Conservation (phyloP, 352 stramenopile species). For the Phytophthora ohioensis region DNA sequence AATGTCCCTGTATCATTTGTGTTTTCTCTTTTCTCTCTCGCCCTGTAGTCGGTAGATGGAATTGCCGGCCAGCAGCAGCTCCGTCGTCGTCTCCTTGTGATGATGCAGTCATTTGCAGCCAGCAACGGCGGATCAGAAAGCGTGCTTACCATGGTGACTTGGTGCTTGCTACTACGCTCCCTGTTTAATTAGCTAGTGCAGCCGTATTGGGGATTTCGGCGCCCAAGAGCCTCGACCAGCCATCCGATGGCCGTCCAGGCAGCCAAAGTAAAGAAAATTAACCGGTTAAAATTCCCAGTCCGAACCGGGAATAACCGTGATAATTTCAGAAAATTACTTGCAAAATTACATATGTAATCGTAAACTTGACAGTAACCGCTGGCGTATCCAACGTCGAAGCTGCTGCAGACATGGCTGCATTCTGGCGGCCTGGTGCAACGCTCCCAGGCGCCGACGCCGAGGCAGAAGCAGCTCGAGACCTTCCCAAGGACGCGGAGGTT, state of each 20-base stretch:
- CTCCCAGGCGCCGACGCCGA: conserved; percentile 41
- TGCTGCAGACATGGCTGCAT: conserved; percentile 47
- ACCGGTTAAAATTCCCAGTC: conserved; percentile 31
- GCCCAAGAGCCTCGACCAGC: conserved; percentile 46
- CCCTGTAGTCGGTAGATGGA: not conserved
- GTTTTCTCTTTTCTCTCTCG: not conserved
- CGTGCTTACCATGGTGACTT: conserved; percentile 86
- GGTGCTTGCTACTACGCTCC: conserved; percentile 79
- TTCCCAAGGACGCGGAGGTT: conserved; percentile 44
- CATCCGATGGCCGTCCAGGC: conserved; percentile 46
- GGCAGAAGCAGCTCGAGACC: conserved; percentile 44
- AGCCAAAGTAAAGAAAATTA: conserved; percentile 2
- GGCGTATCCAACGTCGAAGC: conserved; percentile 1
- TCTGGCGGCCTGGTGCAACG: conserved; percentile 73
- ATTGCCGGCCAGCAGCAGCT: conserved; percentile 28
- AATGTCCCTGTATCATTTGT: conserved; percentile 15
- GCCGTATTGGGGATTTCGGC: conserved; percentile 38
- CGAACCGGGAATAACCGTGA: conserved; percentile 5
- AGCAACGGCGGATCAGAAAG: not conserved
- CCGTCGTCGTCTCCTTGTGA: conserved; percentile 11
- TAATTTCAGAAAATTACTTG: not conserved
- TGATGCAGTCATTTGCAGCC: conserved; percentile 3
- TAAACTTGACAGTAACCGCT: conserved; percentile 1
- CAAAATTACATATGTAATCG: not conserved
- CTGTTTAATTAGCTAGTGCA: conserved; percentile 85